Conservation (phyloP, 164 flowering plant genomes). For the Aristolochia contorta region DNA sequence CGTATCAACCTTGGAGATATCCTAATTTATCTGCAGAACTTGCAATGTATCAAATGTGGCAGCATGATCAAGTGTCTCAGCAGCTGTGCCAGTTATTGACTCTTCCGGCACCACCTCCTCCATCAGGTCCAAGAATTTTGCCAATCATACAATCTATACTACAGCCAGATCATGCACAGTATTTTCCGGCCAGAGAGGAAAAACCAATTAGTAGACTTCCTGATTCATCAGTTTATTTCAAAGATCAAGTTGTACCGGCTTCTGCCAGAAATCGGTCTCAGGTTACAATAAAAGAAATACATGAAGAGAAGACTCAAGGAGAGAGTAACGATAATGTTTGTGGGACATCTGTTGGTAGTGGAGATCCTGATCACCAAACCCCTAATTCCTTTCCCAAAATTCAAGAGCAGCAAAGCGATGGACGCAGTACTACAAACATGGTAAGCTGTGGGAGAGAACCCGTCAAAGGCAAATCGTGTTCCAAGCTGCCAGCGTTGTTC, state of each 20-base stretch:
- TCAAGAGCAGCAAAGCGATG: conserved; percentile 16
- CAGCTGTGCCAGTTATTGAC: conserved; percentile 26
- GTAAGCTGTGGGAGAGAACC: conserved; percentile 6
- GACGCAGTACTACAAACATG: not conserved
- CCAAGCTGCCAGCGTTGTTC: not conserved
- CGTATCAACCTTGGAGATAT: conserved; percentile 25
- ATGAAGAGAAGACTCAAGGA: conserved; percentile 27
- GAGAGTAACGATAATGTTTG: conserved; percentile 11
- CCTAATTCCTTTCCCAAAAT: conserved; percentile 4
- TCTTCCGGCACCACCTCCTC: conserved; percentile 21
- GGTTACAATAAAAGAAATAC: conserved; percentile 43
- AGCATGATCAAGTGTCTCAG: conserved; percentile 32
- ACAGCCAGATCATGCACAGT: conserved; percentile 21
- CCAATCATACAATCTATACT: conserved; percentile 33
- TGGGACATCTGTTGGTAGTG: conserved; percentile 1
- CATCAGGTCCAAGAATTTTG: conserved; percentile 22
- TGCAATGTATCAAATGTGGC: conserved; percentile 37
- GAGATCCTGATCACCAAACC: conserved; percentile 9
- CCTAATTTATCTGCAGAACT: conserved; percentile 29
- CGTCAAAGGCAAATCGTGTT: conserved; percentile 5
- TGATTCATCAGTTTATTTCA: conserved; percentile 21
- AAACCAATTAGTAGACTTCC: conserved; percentile 7
- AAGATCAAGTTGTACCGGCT: conserved; percentile 14
- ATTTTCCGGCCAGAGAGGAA: conserved; percentile 12
- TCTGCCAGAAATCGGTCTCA: conserved; percentile 20